Evolutionary conservation across 2,329 filamentous ascomycete species (phyloP).

Genomic region (Cladosporium halotolerans): DNA sequence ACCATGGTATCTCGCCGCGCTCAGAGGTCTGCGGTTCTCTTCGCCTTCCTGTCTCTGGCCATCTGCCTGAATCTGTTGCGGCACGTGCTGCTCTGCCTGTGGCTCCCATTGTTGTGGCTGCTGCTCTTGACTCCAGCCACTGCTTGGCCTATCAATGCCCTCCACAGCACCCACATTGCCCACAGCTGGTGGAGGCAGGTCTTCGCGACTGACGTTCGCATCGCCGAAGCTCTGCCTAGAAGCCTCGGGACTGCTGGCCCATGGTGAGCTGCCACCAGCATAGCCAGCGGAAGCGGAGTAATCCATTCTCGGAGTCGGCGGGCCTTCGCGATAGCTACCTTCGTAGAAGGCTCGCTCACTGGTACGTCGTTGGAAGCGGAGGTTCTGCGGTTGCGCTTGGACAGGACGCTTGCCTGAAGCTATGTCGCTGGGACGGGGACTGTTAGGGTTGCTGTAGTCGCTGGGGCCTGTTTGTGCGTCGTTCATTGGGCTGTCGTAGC

Average conservation of each 20-base stretch:
- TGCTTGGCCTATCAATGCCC: conserved; percentile 7
- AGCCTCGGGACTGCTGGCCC: conserved; percentile 55
- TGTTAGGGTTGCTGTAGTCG: background rate
- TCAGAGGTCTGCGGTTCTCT: conserved; percentile 25
- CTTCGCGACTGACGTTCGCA: conserved; percentile 18
- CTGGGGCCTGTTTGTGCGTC: conserved; percentile 2
- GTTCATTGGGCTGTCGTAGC: conserved; percentile 8
- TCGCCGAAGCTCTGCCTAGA: conserved; percentile 42
- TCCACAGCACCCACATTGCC: conserved; percentile 4
- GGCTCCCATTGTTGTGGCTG: conserved; percentile 29
- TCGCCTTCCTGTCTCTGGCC: background rate
- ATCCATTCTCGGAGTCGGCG: conserved; percentile 49
- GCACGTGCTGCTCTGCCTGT: conserved; percentile 32
- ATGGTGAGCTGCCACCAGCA: conserved; percentile 55
- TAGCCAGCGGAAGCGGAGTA: conserved; percentile 43
- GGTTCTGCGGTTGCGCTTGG: conserved; percentile 14
- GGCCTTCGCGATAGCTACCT: conserved; percentile 25
- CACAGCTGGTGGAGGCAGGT: conserved; percentile 25
- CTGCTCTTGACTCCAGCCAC: conserved; percentile 14
- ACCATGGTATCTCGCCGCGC: conserved; percentile 27
- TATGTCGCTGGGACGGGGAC: conserved; percentile 7
- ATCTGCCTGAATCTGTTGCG: conserved; percentile 17
- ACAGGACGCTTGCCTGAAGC: conserved; percentile 24
- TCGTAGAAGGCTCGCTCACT: conserved; percentile 30
- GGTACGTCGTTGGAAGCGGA: conserved; percentile 31